These are phyloP conservation scores for Betula pendula DNA, from an alignment of 306 rosid species.

Conservation along the genomic window DNA sequence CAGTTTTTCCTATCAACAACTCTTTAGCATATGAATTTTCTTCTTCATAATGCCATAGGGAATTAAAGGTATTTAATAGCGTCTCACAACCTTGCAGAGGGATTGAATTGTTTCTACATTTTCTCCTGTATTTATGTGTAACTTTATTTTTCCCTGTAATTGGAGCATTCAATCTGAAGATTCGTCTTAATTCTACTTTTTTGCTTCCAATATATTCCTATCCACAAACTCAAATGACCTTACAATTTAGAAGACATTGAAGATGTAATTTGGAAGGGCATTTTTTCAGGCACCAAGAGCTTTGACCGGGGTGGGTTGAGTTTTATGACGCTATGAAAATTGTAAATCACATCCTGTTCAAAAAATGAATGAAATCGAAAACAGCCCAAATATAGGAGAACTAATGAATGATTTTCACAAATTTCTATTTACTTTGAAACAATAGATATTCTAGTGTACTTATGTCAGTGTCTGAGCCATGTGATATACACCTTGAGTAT, in stretches of 20 bases:
- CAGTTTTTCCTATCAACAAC: neutral
- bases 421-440: neutral
- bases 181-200: neutral
- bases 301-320: neutral
- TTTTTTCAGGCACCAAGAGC: neutral
- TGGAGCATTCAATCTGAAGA: neutral
- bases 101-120: neutral
- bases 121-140: neutral
- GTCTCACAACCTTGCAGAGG: neutral
- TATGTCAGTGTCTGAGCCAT: neutral
- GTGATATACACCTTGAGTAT: neutral
- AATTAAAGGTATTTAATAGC: neutral
- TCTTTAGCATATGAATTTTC: neutral
- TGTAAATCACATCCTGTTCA: neutral
- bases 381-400: neutral
- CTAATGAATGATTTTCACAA: neutral
- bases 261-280: too few species aligned
- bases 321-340: neutral
- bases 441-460: neutral
- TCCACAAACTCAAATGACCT: neutral
- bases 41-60: neutral
- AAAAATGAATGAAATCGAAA: neutral
- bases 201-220: neutral
- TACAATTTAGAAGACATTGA: neutral
- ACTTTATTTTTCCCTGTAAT: neutral